Evolutionary conservation across 2,329 filamentous ascomycete species (phyloP), one percentile per base, ranked within the genome.

Genomic region (Fusarium burgessii): DNA sequence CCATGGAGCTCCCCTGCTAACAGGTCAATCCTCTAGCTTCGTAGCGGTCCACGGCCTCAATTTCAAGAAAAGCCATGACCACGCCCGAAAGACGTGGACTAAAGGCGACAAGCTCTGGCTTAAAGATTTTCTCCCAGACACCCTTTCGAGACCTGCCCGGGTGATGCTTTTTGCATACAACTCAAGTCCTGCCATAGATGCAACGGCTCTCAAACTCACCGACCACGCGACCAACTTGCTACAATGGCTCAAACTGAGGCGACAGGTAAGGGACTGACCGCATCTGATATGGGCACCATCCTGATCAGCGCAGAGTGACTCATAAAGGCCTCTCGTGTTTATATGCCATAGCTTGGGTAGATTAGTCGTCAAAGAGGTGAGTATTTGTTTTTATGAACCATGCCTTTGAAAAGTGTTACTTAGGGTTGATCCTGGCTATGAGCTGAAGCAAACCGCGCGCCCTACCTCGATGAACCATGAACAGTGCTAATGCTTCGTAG

Each of bases 141-240:
- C 47, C 17, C 47, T 51, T 38, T 9, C 29, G n/a, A 38, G 5
- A 51, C 47, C 23, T 10, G 33, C 33, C 38, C 47, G 47, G 47
- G 47, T 51, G 33, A 51, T 51, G 47, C 47, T 51, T 15, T 51
- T 51, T 15, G 47, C 25, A n/a, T 51, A 51, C 20, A 51, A 51
- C 23, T 51, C 47, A 33, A 51, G 47, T 15, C 47, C 47, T 38
- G 47, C 47, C 33, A 38, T 51, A 18, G 33, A 20, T 27, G 47
- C 47, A 4, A 27, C 33, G 23, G 47, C 33, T 38, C 38, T 51
- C 47, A 27, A 51, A 18, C 47, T 51, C 14, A 15, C 47, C 14
- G 47, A 33, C 23, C 23, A 51, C 20, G 47, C 47, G 15, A 51
- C 25, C 20, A 51, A 51, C 33, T 51, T 51, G 15, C 17, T 51